Evolutionary conservation across 306 rosid species (phyloP).

Genomic region (Trichosanthes truncata): DNA sequence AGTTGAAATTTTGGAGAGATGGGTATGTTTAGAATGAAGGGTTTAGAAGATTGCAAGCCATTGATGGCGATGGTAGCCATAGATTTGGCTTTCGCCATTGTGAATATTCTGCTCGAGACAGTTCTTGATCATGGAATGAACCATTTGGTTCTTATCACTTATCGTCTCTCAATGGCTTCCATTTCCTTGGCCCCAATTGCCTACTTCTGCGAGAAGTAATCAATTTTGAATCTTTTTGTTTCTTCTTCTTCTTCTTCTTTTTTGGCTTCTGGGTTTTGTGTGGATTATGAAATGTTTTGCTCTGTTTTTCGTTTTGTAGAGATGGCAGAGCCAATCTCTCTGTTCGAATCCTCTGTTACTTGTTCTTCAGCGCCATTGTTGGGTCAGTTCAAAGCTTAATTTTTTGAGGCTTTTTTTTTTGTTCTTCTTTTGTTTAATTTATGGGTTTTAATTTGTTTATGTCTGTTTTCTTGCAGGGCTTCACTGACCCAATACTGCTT

Average conservation of each 20-base stretch:
- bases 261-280: not conserved
- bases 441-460: not conserved
- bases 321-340: constrained; percentile 52
- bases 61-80: constrained; percentile 62
- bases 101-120: constrained; percentile 79
- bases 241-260: not conserved
- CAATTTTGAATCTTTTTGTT: not conserved
- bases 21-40: constrained; percentile 25
- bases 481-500: constrained; percentile 74
- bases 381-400: constrained; percentile 34
- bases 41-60: constrained; percentile 65
- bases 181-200: constrained; percentile 67
- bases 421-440: not conserved
- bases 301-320: constrained; percentile 31
- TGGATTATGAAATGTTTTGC: not conserved
- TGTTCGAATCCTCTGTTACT: constrained; percentile 47
- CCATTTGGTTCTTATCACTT: constrained; percentile 84
- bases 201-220: constrained; percentile 67
- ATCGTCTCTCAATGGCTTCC: constrained; percentile 55
- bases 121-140: constrained; percentile 73
- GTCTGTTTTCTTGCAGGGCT: constrained; percentile 29
- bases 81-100: constrained; percentile 50
- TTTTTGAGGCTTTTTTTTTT: not conserved
- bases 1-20: constrained; percentile 7
- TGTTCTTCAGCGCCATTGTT: constrained; percentile 76